phyloP scores from a whole-genome alignment of 164 flowering plant species.

The Vitis riparia region DNA sequence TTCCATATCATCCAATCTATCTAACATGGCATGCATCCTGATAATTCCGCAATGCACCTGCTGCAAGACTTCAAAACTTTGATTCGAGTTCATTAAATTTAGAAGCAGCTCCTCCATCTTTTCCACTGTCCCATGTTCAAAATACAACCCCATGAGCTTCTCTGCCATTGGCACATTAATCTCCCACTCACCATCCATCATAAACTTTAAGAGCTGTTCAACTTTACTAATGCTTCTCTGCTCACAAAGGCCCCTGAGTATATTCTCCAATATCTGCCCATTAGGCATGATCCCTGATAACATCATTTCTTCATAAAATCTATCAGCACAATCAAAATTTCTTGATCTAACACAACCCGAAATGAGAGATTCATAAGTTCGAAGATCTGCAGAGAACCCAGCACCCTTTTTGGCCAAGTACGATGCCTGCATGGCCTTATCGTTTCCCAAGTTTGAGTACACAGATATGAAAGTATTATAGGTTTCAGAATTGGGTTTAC shows the following conservation, averaged over 20 bases:
- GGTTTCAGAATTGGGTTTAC: constrained; percentile 42
- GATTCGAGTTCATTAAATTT: constrained; percentile 16
- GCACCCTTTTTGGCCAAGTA: constrained; percentile 31
- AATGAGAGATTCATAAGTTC: constrained; percentile 43
- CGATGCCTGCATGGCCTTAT: constrained; percentile 40
- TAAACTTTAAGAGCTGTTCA: constrained; percentile 25
- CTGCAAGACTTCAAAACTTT: constrained; percentile 22
- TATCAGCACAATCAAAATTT: constrained; percentile 33
- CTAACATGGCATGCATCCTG: constrained; percentile 36
- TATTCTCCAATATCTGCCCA: constrained; percentile 25
- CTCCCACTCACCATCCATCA: constrained; percentile 26
- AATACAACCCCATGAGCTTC: constrained; percentile 29
- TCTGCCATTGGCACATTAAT: constrained; percentile 24
- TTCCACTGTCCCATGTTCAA: constrained; percentile 31
- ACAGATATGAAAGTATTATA: constrained; percentile 41
- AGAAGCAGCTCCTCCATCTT: constrained; percentile 41
- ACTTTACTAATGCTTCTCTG: constrained; percentile 20
- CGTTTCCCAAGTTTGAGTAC: constrained; percentile 41
- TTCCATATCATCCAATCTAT: constrained; percentile 55
- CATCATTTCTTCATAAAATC: constrained; percentile 40
- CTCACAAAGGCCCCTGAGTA: constrained; percentile 37
- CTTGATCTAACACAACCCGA: constrained; percentile 33
- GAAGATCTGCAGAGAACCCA: constrained; percentile 36
- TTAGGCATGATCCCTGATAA: constrained; percentile 33
- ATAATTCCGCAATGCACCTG: constrained; percentile 36